phyloP scores from a whole-genome alignment of 2,329 filamentous ascomycete genomes.

The Penicillium sp. region DNA sequence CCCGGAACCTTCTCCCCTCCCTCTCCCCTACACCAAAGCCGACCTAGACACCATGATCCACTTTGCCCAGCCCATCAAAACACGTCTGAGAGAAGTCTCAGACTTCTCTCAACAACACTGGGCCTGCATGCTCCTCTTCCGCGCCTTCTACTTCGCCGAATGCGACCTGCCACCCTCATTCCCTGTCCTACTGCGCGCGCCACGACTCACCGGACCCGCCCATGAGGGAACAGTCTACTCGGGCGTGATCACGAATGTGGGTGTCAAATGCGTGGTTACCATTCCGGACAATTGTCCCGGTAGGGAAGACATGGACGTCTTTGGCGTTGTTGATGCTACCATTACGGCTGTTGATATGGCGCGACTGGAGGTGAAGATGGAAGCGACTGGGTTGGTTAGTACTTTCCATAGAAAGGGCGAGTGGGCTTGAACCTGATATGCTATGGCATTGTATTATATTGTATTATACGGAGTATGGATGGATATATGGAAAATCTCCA shows the following conservation, averaged over 20 bases:
- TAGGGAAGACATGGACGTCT: constrained; percentile 25
- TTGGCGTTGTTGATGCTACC: constrained; percentile 34
- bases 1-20: constrained; percentile 12
- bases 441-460: constrained; percentile 10
- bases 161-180: constrained; percentile 49
- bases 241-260: constrained; percentile 31
- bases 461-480: constrained; percentile 8
- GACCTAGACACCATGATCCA: constrained; percentile 49
- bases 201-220: constrained; percentile 16
- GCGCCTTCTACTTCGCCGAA: constrained; percentile 55
- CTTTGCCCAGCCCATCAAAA: constrained; percentile 42
- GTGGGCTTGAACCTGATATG: constrained; percentile 22
- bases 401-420: constrained; percentile 33
- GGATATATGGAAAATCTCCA: not conserved
- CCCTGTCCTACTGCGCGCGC: constrained; percentile 32
- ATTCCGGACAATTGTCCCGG: constrained; percentile 22
- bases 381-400: constrained; percentile 31
- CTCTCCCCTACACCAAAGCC: constrained; percentile 49
- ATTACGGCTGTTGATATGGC: constrained; percentile 35
- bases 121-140: constrained; percentile 52
- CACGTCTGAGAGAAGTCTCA: constrained; percentile 39
- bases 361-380: constrained; percentile 30
- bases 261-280: constrained; percentile 29
- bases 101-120: constrained; percentile 44
- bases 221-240: constrained; percentile 25